Conservation (phyloP, 345 rosid genomes). For the Dipteronia dyeriana region DNA sequence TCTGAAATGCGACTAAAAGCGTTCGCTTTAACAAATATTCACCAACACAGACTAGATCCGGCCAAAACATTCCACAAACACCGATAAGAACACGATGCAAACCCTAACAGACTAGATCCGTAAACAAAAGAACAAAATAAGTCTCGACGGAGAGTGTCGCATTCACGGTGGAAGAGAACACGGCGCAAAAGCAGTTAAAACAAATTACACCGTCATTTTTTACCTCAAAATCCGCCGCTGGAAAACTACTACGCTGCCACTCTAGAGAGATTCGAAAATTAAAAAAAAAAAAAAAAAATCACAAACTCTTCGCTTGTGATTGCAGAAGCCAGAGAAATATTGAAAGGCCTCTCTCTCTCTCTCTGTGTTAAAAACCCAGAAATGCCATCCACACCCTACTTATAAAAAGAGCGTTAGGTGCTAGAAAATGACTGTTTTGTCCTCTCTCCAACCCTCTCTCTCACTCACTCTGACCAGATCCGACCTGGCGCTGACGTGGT, state of each 20-base stretch:
- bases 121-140: neutral
- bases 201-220: neutral
- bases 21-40: neutral
- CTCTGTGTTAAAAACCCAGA: neutral
- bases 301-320: neutral
- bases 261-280: neutral
- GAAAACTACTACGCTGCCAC: conserved; percentile 7
- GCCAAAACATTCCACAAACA: neutral
- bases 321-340: neutral
- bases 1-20: neutral
- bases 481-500: neutral
- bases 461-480: neutral
- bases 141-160: neutral
- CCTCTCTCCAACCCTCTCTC: neutral
- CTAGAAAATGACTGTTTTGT: conserved; percentile 39
- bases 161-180: neutral
- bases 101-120: conserved; percentile 15
- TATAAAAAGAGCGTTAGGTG: conserved; percentile 35
- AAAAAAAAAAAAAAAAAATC: neutral
- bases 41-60: conserved; percentile 25
- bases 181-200: neutral
- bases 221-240: conserved; percentile 21
- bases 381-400: conserved; percentile 17
- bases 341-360: neutral
- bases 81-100: neutral